Evolutionary conservation across 371 early-diverging fungal species (phyloP), one percentile per base, ranked within the genome.

Genomic region (Circinella minor): DNA sequence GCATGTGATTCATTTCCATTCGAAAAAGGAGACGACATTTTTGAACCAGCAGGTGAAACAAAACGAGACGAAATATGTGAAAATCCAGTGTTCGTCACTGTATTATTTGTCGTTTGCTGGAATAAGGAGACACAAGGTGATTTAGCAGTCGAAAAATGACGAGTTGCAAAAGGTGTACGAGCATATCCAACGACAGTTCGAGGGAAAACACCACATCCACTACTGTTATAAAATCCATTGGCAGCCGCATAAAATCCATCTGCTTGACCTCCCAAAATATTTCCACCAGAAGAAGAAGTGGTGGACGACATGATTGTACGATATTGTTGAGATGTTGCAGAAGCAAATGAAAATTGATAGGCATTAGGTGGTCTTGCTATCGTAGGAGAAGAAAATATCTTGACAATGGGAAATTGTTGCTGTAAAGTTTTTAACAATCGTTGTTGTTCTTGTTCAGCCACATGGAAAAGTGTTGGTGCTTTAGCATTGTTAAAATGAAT

Each of bases 11-110:
- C 63, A 20, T 66, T 55, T n/a, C 34, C 59, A 34, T 18, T 62
- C 51, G 62, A 43, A 20, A 57, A 57, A 11, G 70, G 70, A 14
- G 55, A 54, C 36, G 55, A 67, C 55, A 73, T 63, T 27, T 73
- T 73, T 9, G 66, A 62, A 18, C 73, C 73, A 20, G 69, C 55
- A 37, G 73, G 73, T 0, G 73, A 65, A 55, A 73, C 69, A 49
- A 73, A 66, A 36, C 73, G 73, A 36, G 72, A 68, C 9, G 69
- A 66, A n/a, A 69, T 61, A 27, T 73, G 73, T 4, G 73, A 69
- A 38, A 73, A 68, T 2, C 70, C 63, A 51, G 68, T 66, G 27
- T 63, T 65, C 13, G 57, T 37, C 5, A 34, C n/a, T 20, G 57
- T 27, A 10, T 15, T 43, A 38, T 20, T 55, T 17, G 69, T 20